Percentiles rank a stretch among this genome's conserved stretches.
These are phyloP conservation scores for Mucor saturninus DNA, from an alignment of 371 early-diverging fungal species.

Conservation along the genomic window DNA sequence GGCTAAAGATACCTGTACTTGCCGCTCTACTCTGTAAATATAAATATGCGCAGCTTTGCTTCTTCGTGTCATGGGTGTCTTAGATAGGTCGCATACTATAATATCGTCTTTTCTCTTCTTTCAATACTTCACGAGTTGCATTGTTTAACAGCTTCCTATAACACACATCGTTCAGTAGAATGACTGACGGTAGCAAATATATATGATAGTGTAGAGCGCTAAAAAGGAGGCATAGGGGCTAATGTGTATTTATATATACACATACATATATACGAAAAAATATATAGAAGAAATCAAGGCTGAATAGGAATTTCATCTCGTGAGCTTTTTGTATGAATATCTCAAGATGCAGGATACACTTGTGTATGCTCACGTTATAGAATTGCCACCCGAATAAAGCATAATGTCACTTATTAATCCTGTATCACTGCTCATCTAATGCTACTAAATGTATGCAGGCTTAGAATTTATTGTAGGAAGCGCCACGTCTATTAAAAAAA, in stretches of 20 bases:
- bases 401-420: no score
- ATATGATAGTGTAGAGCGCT: background rate
- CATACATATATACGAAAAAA: background rate
- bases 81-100: no score
- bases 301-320: constrained; percentile 4
- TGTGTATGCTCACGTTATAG: constrained; percentile 3
- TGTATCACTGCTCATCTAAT: no score
- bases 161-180: no score
- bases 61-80: no score
- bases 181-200: background rate
- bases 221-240: constrained; percentile 3
- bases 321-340: background rate
- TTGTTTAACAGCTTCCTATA: no score
- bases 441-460: background rate
- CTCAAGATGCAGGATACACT: background rate
- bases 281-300: constrained; percentile 4
- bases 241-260: background rate
- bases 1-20: no score
- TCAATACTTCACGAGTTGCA: no score
- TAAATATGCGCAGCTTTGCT: no score
- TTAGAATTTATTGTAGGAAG: background rate
- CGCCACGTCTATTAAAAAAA: background rate
- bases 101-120: no score
- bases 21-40: no score
- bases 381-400: background rate